Percentiles rank a stretch among this genome's conserved stretches.
Conservation (phyloP, 768 basidiomycete genomes). For the Leccinum obscurum region DNA sequence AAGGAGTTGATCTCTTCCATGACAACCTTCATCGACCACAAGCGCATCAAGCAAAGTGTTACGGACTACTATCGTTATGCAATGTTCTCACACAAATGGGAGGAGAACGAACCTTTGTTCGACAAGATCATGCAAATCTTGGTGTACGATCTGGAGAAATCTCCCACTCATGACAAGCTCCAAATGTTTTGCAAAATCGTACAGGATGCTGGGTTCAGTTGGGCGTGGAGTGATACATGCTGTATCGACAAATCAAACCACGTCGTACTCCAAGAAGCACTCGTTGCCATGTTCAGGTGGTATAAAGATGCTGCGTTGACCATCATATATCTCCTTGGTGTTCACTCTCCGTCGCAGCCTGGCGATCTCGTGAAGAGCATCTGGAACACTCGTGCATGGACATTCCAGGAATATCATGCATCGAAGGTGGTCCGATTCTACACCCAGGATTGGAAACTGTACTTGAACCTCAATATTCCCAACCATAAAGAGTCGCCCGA, state of each 20-base stretch:
- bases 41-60: not conserved
- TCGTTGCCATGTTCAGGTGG: not conserved
- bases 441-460: not conserved
- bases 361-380: not conserved
- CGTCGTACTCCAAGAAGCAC: not conserved
- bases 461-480: not conserved
- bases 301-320: not conserved
- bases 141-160: not conserved
- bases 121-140: not conserved
- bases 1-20: not conserved
- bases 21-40: not conserved
- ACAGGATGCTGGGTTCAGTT: not conserved
- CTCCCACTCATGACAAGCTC: not conserved
- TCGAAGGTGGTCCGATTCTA: not conserved
- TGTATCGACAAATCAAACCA: not conserved
- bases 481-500: not conserved
- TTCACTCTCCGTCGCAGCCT: not conserved
- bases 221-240: not conserved
- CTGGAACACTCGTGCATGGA: slow-evolving; percentile 1
- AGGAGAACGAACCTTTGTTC: not conserved
- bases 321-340: not conserved
- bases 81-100: not conserved
- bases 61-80: not conserved
- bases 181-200: not conserved
- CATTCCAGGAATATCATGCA: not conserved